These are phyloP conservation scores for Paradendryphiella salina DNA, from an alignment of 2,329 filamentous ascomycete species.

Conservation along the genomic window DNA sequence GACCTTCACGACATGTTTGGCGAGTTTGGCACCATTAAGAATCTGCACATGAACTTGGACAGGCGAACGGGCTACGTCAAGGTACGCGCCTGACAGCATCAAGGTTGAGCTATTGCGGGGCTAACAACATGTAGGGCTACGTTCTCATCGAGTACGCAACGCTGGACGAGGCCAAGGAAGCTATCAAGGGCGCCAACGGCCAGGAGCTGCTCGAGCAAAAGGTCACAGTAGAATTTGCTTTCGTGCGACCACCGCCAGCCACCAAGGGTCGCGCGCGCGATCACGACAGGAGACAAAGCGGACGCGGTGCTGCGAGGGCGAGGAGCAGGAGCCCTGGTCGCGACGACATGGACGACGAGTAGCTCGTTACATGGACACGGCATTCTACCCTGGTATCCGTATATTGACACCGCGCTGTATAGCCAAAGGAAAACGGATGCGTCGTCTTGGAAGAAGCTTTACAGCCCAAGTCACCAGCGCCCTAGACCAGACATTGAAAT, in stretches of 20 bases:
- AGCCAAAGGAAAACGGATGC: background rate
- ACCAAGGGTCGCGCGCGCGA: constrained; percentile 53
- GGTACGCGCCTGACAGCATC: constrained; percentile 52
- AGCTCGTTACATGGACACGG: background rate
- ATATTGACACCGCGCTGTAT: background rate
- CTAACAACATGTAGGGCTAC: constrained; percentile 65
- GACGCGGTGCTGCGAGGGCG: constrained; percentile 40
- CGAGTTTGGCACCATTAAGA: constrained; percentile 86
- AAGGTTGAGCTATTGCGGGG: background rate
- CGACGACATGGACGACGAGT: constrained; percentile 38
- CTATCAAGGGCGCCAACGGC: constrained; percentile 76
- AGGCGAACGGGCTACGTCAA: constrained; percentile 84
- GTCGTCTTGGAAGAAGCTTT: background rate
- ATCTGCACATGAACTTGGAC: constrained; percentile 81
- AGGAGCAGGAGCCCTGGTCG: constrained; percentile 52
- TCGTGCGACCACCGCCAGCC: constrained; percentile 71
- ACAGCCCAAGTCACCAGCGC: background rate
- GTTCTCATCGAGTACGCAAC: constrained; percentile 83
- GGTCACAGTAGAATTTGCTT: constrained; percentile 80
- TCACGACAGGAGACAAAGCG: constrained; percentile 38
- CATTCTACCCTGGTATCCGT: background rate
- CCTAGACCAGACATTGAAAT: constrained; percentile 4
- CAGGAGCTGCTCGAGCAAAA: constrained; percentile 81
- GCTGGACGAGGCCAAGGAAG: constrained; percentile 75
- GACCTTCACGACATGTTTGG: constrained; percentile 79